These are phyloP conservation scores for Sorghum bicolor DNA, from an alignment of 176 grass and related monocot species.

Conservation along the genomic window Sorghum_bicolor_NCBIv3 NC_012873.2:66146501-66147000, in stretches of 20 bases:
- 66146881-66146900: not conserved
- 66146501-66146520: slow-evolving; percentile 85
- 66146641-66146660: not conserved
- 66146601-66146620: not conserved
- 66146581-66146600: not conserved
- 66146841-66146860: not conserved
- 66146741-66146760: not conserved
- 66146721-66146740: not conserved
- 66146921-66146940: not conserved
- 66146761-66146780: not conserved
- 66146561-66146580: not conserved
- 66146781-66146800: not conserved
- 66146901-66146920: not conserved
- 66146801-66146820: not conserved
- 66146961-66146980: not conserved
- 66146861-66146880: not conserved
- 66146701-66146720: not conserved
- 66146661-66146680: not conserved
- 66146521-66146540: slow-evolving; percentile 84
- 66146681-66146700: not conserved
- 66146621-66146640: not conserved
- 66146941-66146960: not conserved
- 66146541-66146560: slow-evolving; percentile 97
- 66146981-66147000: not conserved
- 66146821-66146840: not conserved